These are phyloP conservation scores for Ochromonas danica DNA, from an alignment of 108 stramenopile species.

Conservation along the genomic window DNA sequence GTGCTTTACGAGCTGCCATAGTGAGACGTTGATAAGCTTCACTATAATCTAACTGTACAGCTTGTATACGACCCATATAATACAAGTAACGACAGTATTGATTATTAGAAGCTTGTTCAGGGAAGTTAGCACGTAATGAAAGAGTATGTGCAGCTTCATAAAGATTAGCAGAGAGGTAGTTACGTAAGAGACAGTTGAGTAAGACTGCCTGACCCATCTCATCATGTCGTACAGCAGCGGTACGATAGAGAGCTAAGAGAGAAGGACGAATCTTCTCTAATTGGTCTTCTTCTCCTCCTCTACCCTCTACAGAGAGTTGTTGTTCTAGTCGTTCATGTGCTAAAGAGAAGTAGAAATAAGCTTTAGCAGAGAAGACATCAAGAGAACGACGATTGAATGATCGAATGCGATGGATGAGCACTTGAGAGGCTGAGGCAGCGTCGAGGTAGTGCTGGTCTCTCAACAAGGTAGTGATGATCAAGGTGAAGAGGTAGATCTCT, in stretches of 20 bases:
- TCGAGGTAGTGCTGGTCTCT: not conserved
- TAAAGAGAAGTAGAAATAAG: slow-evolving; percentile 34
- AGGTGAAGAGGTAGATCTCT: slow-evolving; percentile 29
- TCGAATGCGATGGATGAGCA: slow-evolving; percentile 19
- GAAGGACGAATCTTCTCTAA: slow-evolving; percentile 41
- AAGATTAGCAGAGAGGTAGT: slow-evolving; percentile 39
- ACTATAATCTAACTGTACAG: slow-evolving; percentile 90
- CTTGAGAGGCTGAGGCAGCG: not conserved
- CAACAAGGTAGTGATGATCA: slow-evolving; percentile 33
- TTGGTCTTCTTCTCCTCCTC: too few species aligned
- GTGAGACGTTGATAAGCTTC: slow-evolving; percentile 81
- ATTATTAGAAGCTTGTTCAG: slow-evolving; percentile 77
- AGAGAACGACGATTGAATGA: slow-evolving; percentile 42
- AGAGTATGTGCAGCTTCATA: slow-evolving; percentile 95
- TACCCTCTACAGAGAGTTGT: slow-evolving; percentile 1
- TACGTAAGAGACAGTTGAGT: slow-evolving; percentile 58
- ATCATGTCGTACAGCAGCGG: slow-evolving; percentile 53
- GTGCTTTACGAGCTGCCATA: slow-evolving; percentile 90
- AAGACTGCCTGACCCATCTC: slow-evolving; percentile 57
- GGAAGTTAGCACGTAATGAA: slow-evolving; percentile 77
- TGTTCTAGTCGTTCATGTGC: slow-evolving; percentile 22
- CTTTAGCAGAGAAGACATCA: slow-evolving; percentile 42
- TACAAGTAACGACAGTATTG: slow-evolving; percentile 94
- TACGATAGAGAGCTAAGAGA: slow-evolving; percentile 58
- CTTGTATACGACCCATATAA: slow-evolving; percentile 87